phyloP scores from a whole-genome alignment of 371 early-diverging fungal species.

The Syncephalastrum contaminatum region DNA sequence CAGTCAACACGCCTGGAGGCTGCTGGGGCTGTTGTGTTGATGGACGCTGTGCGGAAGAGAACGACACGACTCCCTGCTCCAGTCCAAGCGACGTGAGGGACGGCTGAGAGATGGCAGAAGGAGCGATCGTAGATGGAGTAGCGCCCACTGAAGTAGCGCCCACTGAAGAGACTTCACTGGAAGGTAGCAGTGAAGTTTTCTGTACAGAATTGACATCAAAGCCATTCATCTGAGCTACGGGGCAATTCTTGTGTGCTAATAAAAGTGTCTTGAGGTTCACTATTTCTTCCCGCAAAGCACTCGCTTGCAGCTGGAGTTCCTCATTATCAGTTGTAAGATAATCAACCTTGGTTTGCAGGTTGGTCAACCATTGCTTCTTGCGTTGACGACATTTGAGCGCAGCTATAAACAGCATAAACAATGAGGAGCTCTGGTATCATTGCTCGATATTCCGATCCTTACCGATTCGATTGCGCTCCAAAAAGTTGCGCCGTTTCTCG shows the following conservation, averaged over 20 bases:
- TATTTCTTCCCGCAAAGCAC: constrained; percentile 69
- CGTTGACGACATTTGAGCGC: constrained; percentile 90
- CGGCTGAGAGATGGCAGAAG: no score
- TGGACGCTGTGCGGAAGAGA: no score
- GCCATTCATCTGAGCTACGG: constrained; percentile 69
- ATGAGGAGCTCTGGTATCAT: background rate
- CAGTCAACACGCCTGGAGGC: no score
- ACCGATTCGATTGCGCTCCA: constrained; percentile 86
- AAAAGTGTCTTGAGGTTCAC: constrained; percentile 73
- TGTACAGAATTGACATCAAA: constrained; percentile 5
- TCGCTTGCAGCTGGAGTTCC: constrained; percentile 63
- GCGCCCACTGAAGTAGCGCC: no score
- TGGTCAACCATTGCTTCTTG: constrained; percentile 82
- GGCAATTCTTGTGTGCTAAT: constrained; percentile 76
- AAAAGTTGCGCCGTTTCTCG: constrained; percentile 75
- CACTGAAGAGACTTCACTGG: no score
- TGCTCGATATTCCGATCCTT: constrained; percentile 7
- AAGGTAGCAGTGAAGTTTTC: no score
- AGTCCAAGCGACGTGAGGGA: no score
- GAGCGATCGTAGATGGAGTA: no score
- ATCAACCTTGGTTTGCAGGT: constrained; percentile 78
- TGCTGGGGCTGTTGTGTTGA: no score
- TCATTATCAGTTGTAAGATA: constrained; percentile 72
- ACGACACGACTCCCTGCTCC: no score
- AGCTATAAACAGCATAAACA: constrained; percentile 40